Evolutionary conservation across 768 basidiomycete genomes (phyloP).

Genomic region (Nevesoporus exiguus): DNA sequence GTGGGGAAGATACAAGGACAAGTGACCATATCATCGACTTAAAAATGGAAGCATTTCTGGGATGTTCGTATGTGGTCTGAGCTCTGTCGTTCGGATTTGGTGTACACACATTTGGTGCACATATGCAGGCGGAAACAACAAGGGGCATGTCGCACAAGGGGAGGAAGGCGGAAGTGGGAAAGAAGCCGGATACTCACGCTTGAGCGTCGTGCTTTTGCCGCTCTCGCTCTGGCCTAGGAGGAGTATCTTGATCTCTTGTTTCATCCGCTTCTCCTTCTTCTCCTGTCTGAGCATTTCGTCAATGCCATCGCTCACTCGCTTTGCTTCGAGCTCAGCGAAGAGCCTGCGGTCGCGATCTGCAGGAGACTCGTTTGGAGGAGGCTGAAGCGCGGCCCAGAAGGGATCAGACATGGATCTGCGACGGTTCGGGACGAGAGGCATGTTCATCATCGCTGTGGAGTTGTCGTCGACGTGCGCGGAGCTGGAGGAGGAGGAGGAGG

Average conservation of each 20-base stretch:
- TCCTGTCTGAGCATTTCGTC: constrained; percentile 76
- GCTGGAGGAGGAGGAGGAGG: background rate
- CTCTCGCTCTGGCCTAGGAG: constrained; percentile 88
- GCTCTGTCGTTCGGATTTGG: constrained; percentile 1
- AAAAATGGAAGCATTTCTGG: constrained; percentile 5
- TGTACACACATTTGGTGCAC: constrained; percentile 1
- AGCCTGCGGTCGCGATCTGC: constrained; percentile 64
- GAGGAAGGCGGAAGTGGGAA: constrained; percentile 5
- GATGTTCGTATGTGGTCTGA: background rate
- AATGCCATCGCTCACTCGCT: constrained; percentile 70
- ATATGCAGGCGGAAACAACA: background rate
- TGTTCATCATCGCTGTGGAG: constrained; percentile 19
- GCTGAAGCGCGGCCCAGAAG: constrained; percentile 60
- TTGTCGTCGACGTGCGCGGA: background rate
- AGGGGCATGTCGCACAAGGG: background rate
- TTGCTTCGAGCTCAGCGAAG: constrained; percentile 65
- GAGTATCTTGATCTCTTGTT: constrained; percentile 69
- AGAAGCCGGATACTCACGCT: constrained; percentile 57
- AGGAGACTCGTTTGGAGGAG: constrained; percentile 69
- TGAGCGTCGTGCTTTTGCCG: constrained; percentile 84
- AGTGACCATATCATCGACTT: background rate
- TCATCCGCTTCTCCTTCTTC: constrained; percentile 55
- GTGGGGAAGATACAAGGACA: background rate
- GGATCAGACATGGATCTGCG: constrained; percentile 62
- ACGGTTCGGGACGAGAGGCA: constrained; percentile 36